These are phyloP conservation scores for Canavalia gladiata DNA, from an alignment of 306 rosid species.

Conservation along the genomic window DNA sequence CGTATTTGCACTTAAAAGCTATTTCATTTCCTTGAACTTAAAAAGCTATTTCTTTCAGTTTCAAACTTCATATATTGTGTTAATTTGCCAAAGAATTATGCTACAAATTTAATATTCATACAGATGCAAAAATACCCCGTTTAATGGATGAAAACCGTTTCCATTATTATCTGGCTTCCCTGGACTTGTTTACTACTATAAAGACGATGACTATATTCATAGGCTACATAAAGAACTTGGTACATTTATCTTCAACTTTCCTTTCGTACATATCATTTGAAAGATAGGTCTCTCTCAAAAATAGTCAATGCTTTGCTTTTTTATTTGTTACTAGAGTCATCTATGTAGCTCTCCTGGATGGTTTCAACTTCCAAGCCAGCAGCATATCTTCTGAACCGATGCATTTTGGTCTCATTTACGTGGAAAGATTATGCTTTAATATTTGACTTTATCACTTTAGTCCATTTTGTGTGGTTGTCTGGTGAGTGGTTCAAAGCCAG, in stretches of 20 bases:
- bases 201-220: slow-evolving; percentile 4
- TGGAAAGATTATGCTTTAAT: slow-evolving; percentile 53
- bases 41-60: not conserved
- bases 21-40: not conserved
- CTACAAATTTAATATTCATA: not conserved
- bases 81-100: not conserved
- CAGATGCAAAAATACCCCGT: not conserved
- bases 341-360: slow-evolving; percentile 38
- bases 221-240: not conserved
- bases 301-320: slow-evolving; percentile 42
- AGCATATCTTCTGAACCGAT: slow-evolving; percentile 45
- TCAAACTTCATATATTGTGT: slow-evolving; percentile 26
- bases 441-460: slow-evolving; percentile 33
- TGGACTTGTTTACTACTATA: not conserved
- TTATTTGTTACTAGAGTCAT: slow-evolving; percentile 31
- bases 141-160: not conserved
- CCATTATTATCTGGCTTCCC: not conserved
- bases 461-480: slow-evolving; percentile 43
- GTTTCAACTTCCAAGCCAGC: slow-evolving; percentile 39
- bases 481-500: slow-evolving; percentile 51
- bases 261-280: slow-evolving; percentile 2
- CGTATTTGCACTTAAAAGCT: not conserved
- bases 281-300: slow-evolving; percentile 31
- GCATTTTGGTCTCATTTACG: slow-evolving; percentile 53
- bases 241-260: slow-evolving; percentile 28